Percentiles rank a stretch among this genome's conserved stretches.
Conservation (phyloP, 768 basidiomycete species). For the Mycena epipterygia region DNA sequence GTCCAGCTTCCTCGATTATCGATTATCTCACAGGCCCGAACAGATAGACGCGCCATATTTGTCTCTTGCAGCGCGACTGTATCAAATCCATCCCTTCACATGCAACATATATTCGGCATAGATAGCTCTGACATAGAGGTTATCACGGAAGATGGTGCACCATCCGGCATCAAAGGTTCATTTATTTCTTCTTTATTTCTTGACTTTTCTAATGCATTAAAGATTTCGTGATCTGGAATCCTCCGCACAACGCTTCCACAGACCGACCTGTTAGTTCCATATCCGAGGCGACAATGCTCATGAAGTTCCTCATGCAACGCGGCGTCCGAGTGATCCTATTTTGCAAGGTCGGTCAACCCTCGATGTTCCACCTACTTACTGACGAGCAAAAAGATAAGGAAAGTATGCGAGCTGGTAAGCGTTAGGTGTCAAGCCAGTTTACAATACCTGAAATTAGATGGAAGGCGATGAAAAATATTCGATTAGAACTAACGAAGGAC, state of each 20-base stretch:
- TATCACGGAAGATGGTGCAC: slow-evolving; percentile 86
- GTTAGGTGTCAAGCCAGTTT: background rate
- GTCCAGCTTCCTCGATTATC: background rate
- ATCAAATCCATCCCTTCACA: slow-evolving; percentile 79
- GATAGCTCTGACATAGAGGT: slow-evolving; percentile 71
- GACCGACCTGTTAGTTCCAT: slow-evolving; percentile 72
- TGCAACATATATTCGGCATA: slow-evolving; percentile 82
- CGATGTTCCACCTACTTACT: background rate
- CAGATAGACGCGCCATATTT: slow-evolving; percentile 72
- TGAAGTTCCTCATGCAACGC: slow-evolving; percentile 85
- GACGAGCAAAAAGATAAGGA: slow-evolving; percentile 69
- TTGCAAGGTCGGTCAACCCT: slow-evolving; percentile 70
- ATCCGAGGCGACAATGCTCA: slow-evolving; percentile 76
- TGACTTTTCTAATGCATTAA: too few relatives aligned
- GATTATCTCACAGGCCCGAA: background rate
- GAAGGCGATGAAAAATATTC: slow-evolving; percentile 85
- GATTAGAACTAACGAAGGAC: slow-evolving; percentile 77
- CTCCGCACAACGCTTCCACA: slow-evolving; percentile 67
- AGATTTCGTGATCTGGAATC: slow-evolving; percentile 86
- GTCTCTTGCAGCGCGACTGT: slow-evolving; percentile 94
- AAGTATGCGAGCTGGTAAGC: slow-evolving; percentile 84
- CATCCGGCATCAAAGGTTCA: slow-evolving; percentile 84
- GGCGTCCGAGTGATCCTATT: slow-evolving; percentile 90
- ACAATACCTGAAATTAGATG: slow-evolving; percentile 33
- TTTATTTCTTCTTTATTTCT: too few relatives aligned